Percentiles rank a stretch among this genome's conserved stretches.
Evolutionary conservation across 495 filamentous ascomycete species (phyloP).

Genomic region (Halenospora varia): DNA sequence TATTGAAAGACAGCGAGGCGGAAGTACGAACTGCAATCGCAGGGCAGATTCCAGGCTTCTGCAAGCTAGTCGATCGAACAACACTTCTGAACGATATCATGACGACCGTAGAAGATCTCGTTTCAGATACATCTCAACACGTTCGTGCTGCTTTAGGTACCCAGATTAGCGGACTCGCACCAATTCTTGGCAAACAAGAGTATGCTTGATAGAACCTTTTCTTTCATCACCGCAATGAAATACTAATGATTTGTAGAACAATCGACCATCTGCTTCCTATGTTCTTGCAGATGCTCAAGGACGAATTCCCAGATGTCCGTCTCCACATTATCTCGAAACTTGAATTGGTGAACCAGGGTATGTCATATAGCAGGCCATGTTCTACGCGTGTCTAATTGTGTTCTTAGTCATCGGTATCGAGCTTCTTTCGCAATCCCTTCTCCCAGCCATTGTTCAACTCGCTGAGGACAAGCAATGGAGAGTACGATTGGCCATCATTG

Average conservation of each 20-base stretch:
- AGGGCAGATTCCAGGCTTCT: conserved; percentile 97
- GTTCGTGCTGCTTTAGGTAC: conserved; percentile 93
- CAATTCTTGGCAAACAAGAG: conserved; percentile 97
- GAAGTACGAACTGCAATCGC: conserved; percentile 97
- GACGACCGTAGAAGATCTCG: conserved; percentile 91
- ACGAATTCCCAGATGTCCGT: conserved; percentile 96
- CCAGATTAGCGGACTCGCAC: conserved; percentile 94
- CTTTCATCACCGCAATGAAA: conserved; percentile 14
- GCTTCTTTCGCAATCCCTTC: conserved; percentile 88
- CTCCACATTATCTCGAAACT: conserved; percentile 98
- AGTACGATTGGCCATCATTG: conserved; percentile 94
- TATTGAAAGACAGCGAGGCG: conserved; percentile 94
- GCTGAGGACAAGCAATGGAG: conserved; percentile 99
- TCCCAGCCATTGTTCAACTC: conserved; percentile 96
- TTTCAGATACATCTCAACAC: conserved; percentile 93
- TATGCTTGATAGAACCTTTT: conserved; percentile 40
- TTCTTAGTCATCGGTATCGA: conserved; percentile 98
- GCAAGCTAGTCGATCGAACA: conserved; percentile 76
- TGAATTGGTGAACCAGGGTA: conserved; percentile 95
- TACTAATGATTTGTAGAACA: conserved; percentile 50
- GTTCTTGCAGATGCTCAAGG: conserved; percentile 99
- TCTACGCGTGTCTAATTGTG: conserved; percentile 17
- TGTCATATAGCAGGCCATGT: conserved; percentile 7
- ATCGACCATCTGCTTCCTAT: conserved; percentile 96
- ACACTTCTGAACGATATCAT: conserved; percentile 95